phyloP scores from a whole-genome alignment of 2,329 filamentous ascomycete genomes.

The Trichoderma sp. region DNA sequence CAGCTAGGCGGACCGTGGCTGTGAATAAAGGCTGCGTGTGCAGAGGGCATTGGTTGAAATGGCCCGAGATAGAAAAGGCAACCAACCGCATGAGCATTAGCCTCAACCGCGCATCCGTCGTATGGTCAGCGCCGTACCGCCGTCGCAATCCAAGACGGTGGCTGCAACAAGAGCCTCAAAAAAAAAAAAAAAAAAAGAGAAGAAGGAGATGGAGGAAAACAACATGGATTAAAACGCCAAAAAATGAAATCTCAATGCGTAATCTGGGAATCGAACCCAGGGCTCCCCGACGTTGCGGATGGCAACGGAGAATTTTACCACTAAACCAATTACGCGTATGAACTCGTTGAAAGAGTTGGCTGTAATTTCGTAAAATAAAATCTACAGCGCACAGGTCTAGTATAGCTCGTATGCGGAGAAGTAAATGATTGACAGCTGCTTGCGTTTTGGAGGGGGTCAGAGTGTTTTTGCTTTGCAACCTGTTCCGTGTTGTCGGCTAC shows the following conservation, averaged over 20 bases:
- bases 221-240: neutral
- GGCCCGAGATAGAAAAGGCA: neutral
- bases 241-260: conserved; percentile 1
- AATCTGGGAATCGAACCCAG: conserved; percentile 22
- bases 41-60: neutral
- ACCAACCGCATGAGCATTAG: neutral
- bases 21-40: neutral
- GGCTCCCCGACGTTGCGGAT: conserved; percentile 21
- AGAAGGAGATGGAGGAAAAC: neutral
- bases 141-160: neutral
- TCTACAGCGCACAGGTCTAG: neutral
- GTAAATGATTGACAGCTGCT: neutral
- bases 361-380: neutral
- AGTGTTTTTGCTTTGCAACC: neutral
- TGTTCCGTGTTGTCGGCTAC: neutral
- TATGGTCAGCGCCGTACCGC: neutral
- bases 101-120: neutral
- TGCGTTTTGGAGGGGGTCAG: neutral
- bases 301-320: conserved; percentile 22
- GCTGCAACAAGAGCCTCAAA: neutral
- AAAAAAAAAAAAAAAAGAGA: neutral
- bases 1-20: neutral
- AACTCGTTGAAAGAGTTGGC: neutral
- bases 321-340: conserved; percentile 19
- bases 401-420: neutral